Base-by-base conservation (phyloP, 441 rosid species). In the Erodium texanum region DNA sequence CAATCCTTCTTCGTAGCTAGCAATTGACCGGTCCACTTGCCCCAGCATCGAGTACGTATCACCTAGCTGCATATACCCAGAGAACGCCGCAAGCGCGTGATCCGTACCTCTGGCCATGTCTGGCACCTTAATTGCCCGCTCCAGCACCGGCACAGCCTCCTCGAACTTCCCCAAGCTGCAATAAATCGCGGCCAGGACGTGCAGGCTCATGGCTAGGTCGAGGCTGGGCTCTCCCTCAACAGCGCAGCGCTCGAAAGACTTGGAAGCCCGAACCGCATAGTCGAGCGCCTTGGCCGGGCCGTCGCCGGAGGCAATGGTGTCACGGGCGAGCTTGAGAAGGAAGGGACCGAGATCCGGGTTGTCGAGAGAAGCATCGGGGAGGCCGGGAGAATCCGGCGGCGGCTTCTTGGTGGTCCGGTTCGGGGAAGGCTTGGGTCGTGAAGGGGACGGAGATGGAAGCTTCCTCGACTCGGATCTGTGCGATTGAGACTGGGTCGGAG, bases 281-380 rank as follows among this genome's bases (percentile, higher is more conserved):
- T 94, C 98, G 12, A 94, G 72, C 0, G 99, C 98, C 80, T 84
- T 94, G 52, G 71, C 75, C 1, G 96, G 97, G 7, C 96, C 97
- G 27, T 92, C 98, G 4, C 97, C 97, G 11, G 98, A 92, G 54
- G 96, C 95, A 38, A 94, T 88, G 1, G 97, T 85, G 71, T 92
- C 98, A 0, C 98, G 88, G 52, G 97, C 97, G 65, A 94, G 86
- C 72, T 92, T 92, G 18, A 92, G 83, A 38, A 93, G 90, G 79
- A 93, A 93, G 0, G 99, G 99, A 0, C 97, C 98, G 75, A 94
- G 98, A 88, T 92, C 98, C 71, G 98, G 97, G 74, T 94, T 89
- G 78, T 92, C 97, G 27, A 94, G 92, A 0, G 98, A 87, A 1
- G 90, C 70, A 74, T 86, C 89, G 41, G 87, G 87, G 18, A 48